Conservation (phyloP, 225 moss, liverwort and hornwort species). For the Bryoerythrophyllum caledonicum region DNA sequence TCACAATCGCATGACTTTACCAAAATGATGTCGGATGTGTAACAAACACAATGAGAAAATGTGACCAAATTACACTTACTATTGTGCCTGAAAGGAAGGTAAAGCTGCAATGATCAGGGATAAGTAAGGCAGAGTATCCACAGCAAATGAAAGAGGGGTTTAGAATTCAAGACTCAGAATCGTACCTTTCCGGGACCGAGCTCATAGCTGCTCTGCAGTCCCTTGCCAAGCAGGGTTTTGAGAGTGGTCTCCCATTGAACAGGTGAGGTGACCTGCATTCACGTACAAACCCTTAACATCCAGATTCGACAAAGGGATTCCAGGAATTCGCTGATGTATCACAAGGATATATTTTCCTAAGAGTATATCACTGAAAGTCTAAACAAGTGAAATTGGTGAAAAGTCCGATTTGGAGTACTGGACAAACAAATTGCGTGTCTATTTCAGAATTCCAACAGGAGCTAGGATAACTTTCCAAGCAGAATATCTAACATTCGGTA, state of each 20-base stretch:
- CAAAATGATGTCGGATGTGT: not conserved
- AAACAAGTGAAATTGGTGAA: not conserved
- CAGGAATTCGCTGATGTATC: not conserved
- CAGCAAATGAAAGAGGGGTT: conserved; percentile 15
- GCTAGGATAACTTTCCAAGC: not conserved
- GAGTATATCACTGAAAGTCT: not conserved
- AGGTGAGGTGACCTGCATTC: conserved; percentile 84
- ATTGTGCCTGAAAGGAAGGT: too few relatives aligned
- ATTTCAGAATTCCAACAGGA: conserved; percentile 1
- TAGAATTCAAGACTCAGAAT: not conserved
- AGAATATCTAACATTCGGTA: not conserved
- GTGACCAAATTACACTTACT: too few relatives aligned
- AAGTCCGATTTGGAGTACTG: too few relatives aligned
- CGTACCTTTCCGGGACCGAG: conserved; percentile 95
- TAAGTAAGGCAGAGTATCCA: not conserved
- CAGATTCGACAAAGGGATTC: not conserved
- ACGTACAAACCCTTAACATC: not conserved
- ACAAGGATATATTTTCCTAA: not conserved
- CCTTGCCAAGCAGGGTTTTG: conserved; percentile 76
- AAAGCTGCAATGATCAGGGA: conserved; percentile 1
- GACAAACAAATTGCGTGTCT: not conserved
- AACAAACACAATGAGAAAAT: not conserved
- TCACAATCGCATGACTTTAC: not conserved
- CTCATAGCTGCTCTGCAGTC: conserved; percentile 93
- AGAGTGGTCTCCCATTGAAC: conserved; percentile 95